Percentiles rank a stretch among this genome's conserved stretches.
Evolutionary conservation across 192 early-diverging fungal species (phyloP).

Genomic region (Cladochytrium replicatum): DNA sequence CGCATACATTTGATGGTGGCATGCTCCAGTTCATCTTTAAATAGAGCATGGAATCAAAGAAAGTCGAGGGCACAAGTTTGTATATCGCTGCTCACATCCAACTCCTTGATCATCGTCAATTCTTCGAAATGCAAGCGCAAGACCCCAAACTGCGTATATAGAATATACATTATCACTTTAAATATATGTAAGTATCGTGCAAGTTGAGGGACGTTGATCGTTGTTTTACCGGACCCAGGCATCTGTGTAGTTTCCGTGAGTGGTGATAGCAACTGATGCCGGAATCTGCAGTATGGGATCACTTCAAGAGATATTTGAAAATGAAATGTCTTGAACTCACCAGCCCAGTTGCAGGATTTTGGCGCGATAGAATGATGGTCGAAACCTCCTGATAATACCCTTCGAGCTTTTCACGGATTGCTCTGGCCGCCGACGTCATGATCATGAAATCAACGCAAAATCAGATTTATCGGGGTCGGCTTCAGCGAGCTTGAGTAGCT

Average conservation of each 20-base stretch:
- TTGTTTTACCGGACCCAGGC: constrained; percentile 82
- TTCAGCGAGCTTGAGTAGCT: no score
- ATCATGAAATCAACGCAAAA: no score
- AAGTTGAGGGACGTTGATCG: background rate
- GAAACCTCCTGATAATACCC: constrained; percentile 65
- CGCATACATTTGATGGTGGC: constrained; percentile 80
- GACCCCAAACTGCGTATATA: constrained; percentile 70
- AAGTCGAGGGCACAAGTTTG: background rate
- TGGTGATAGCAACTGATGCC: constrained; percentile 76
- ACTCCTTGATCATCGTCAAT: constrained; percentile 74
- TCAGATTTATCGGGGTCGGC: no score
- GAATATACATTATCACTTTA: constrained; percentile 87
- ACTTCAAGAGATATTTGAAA: background rate
- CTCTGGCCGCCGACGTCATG: background rate
- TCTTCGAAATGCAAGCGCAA: constrained; percentile 73
- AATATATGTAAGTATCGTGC: background rate
- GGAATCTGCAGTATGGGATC: constrained; percentile 45
- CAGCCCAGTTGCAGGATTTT: constrained; percentile 72
- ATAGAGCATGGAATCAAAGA: background rate
- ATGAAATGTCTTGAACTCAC: constrained; percentile 10
- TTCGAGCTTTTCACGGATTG: constrained; percentile 41
- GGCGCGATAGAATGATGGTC: constrained; percentile 63
- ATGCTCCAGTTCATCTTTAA: constrained; percentile 74
- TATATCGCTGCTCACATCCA: constrained; percentile 48
- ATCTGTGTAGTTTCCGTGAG: constrained; percentile 80